Evolutionary conservation across 495 filamentous ascomycete genomes (phyloP).

Genomic region (Lasiosphaeria miniovina): DNA sequence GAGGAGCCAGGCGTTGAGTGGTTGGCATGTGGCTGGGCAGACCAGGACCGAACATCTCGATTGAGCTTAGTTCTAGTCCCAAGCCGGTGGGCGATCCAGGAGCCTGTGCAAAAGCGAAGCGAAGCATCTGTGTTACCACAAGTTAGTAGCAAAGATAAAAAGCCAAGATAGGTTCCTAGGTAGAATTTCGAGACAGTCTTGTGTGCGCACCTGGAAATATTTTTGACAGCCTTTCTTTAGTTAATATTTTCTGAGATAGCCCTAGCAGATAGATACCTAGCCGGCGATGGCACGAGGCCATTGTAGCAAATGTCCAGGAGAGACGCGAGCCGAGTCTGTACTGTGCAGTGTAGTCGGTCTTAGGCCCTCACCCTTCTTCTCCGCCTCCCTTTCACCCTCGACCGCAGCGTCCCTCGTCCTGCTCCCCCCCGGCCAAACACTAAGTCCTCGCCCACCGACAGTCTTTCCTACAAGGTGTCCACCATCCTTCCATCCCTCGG

Average conservation of each 20-base stretch:
- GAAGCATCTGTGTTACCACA: not conserved
- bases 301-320: not conserved
- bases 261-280: not conserved
- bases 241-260: conserved; percentile 3
- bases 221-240: conserved; percentile 2
- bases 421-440: too few relatives aligned
- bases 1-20: not conserved
- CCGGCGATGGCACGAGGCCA: not conserved
- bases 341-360: not conserved
- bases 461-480: too few relatives aligned
- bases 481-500: too few relatives aligned
- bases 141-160: not conserved
- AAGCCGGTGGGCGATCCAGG: not conserved
- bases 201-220: conserved; percentile 1
- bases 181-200: not conserved
- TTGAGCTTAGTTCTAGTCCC: not conserved
- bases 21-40: not conserved
- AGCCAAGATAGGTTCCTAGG: not conserved
- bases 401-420: too few relatives aligned
- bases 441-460: too few relatives aligned
- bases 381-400: not conserved
- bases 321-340: not conserved
- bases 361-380: not conserved
- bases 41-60: not conserved
- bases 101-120: not conserved